phyloP scores from a whole-genome alignment of 768 basidiomycete species.

The Hemileccinum impolitum region DNA sequence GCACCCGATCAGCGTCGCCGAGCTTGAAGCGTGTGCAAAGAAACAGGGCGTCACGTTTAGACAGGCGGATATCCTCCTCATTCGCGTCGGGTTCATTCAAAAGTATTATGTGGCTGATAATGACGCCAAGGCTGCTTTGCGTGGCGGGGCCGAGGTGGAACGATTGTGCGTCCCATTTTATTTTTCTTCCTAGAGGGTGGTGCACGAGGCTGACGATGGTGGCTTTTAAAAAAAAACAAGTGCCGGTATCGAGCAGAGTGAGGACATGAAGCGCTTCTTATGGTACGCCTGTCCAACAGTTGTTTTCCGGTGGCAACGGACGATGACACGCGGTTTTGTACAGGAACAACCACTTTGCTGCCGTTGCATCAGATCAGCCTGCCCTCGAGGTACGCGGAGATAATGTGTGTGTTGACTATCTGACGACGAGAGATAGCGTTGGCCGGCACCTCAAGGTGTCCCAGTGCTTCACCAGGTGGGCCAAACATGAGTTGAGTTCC shows the following conservation, averaged over 20 bases:
- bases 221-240: conserved; percentile 36
- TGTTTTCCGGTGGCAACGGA: neutral
- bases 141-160: conserved; percentile 34
- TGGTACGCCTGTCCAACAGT: conserved; percentile 42
- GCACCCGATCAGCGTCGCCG: conserved; percentile 48
- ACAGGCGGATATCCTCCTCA: conserved; percentile 56
- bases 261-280: conserved; percentile 70
- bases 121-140: conserved; percentile 43
- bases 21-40: conserved; percentile 57
- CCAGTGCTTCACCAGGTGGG: conserved; percentile 55
- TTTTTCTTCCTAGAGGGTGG: neutral
- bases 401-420: neutral
- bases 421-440: conserved; percentile 36
- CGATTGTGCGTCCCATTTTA: conserved; percentile 46
- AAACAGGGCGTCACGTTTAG: conserved; percentile 56
- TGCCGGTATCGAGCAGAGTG: conserved; percentile 64
- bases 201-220: neutral
- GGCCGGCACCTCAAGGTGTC: conserved; percentile 47
- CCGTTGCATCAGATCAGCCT: conserved; percentile 66
- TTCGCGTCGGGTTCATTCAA: conserved; percentile 62
- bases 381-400: conserved; percentile 49
- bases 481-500: neutral
- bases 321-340: neutral
- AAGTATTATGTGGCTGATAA: conserved; percentile 45
- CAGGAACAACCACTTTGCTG: conserved; percentile 74